Percentiles rank a stretch among this genome's conserved stretches.
These are phyloP conservation scores for Infundibulicybe gibba DNA, from an alignment of 768 basidiomycete genomes.

Conservation along the genomic window DNA sequence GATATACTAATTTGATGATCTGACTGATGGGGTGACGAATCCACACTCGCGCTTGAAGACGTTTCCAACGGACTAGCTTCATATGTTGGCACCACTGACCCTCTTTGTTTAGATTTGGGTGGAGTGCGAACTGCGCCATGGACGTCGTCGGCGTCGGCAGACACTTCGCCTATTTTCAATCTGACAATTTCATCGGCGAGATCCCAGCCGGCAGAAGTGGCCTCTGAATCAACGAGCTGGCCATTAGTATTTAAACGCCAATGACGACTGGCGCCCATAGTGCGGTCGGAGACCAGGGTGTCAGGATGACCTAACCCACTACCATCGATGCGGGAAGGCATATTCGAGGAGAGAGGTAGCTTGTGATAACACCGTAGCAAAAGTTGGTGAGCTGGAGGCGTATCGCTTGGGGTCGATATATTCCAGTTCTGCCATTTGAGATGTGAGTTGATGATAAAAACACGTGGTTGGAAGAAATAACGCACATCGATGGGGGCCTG, in stretches of 20 bases:
- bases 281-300: slow-evolving; percentile 28
- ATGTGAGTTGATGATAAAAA: slow-evolving; percentile 23
- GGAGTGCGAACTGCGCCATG: slow-evolving; percentile 59
- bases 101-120: slow-evolving; percentile 58
- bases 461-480: slow-evolving; percentile 24
- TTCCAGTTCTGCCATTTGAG: slow-evolving; percentile 41
- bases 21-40: slow-evolving; percentile 67
- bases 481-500: slow-evolving; percentile 43
- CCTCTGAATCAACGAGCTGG: slow-evolving; percentile 57
- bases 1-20: slow-evolving; percentile 65
- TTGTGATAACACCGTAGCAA: slow-evolving; percentile 18
- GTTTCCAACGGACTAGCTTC: slow-evolving; percentile 74
- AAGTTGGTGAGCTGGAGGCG: slow-evolving; percentile 27
- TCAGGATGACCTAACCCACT: neutral
- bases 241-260: slow-evolving; percentile 67
- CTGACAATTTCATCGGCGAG: slow-evolving; percentile 71
- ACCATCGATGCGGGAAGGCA: slow-evolving; percentile 42
- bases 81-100: slow-evolving; percentile 50
- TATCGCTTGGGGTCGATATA: slow-evolving; percentile 32
- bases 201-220: slow-evolving; percentile 58
- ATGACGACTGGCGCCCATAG: slow-evolving; percentile 39
- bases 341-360: slow-evolving; percentile 11
- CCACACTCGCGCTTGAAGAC: slow-evolving; percentile 65
- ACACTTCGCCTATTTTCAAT: slow-evolving; percentile 60
- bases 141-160: slow-evolving; percentile 48